These are phyloP conservation scores for Mycena maculata DNA, from an alignment of 768 basidiomycete species.

Conservation along the genomic window DNA sequence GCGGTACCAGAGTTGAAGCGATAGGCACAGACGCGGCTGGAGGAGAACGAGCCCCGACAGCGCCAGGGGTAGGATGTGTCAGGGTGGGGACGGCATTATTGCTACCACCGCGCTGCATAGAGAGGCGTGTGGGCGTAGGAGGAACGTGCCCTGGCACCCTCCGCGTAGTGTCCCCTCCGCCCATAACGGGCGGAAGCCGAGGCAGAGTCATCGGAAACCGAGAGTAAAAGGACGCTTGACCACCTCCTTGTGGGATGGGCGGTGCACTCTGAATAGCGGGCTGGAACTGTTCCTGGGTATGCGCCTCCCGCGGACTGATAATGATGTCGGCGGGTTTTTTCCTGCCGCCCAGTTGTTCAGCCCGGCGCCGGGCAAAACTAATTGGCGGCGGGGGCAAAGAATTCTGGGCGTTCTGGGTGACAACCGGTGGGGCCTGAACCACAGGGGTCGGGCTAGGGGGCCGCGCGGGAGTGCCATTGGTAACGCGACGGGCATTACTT, in stretches of 20 bases:
- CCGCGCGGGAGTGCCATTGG: slow-evolving; percentile 38
- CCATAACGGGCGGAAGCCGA: slow-evolving; percentile 66
- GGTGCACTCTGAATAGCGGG: slow-evolving; percentile 85
- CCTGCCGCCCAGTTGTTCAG: slow-evolving; percentile 70
- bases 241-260: slow-evolving; percentile 64
- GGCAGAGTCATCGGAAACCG: slow-evolving; percentile 75
- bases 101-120: slow-evolving; percentile 53
- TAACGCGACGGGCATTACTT: slow-evolving; percentile 42
- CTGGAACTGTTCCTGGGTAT: slow-evolving; percentile 64
- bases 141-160: slow-evolving; percentile 72
- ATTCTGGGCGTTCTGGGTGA: slow-evolving; percentile 48
- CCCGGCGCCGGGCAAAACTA: slow-evolving; percentile 81
- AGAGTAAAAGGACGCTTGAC: slow-evolving; percentile 54
- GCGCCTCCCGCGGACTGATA: slow-evolving; percentile 75
- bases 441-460: slow-evolving; percentile 39
- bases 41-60: slow-evolving; percentile 54
- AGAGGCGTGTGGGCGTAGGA: slow-evolving; percentile 76
- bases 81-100: slow-evolving; percentile 16
- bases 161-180: slow-evolving; percentile 55
- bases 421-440: slow-evolving; percentile 40
- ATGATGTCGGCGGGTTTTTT: slow-evolving; percentile 85
- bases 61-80: slow-evolving; percentile 29
- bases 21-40: slow-evolving; percentile 76
- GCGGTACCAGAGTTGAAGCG: slow-evolving; percentile 71
- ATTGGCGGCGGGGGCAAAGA: slow-evolving; percentile 77